phyloP scores from a whole-genome alignment of 106 monocot genomes.

The Platanthera guangdongensis region DNA sequence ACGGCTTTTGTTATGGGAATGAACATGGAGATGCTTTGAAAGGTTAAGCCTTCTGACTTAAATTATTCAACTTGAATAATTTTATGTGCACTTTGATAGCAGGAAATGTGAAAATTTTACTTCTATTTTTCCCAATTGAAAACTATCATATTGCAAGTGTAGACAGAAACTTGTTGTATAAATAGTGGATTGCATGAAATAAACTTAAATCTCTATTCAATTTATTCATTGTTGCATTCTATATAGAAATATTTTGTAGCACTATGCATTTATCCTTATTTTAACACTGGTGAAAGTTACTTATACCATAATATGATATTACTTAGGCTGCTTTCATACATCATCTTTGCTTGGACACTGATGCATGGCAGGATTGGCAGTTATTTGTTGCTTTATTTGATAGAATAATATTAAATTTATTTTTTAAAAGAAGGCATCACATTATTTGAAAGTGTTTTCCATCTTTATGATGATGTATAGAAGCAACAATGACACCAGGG shows the following conservation, averaged over 20 bases:
- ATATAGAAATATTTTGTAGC: neutral
- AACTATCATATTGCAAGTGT: neutral
- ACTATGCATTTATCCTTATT: neutral
- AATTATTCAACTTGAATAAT: neutral
- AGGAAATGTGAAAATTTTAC: neutral
- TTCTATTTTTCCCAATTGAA: neutral
- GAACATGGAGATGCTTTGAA: conserved; percentile 86
- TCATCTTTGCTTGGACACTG: neutral
- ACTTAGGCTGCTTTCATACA: neutral
- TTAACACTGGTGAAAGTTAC: neutral
- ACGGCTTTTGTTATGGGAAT: conserved; percentile 77
- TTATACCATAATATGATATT: neutral
- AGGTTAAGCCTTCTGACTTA: conserved; percentile 43
- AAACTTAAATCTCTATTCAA: neutral
- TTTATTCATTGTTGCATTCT: neutral
- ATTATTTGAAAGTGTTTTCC: neutral
- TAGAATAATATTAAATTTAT: neutral
- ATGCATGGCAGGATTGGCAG: neutral
- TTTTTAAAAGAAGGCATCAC: neutral
- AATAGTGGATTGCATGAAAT: neutral
- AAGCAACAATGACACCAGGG: neutral
- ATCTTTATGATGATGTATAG: neutral
- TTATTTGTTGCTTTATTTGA: neutral
- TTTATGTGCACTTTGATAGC: neutral
- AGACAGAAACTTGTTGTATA: neutral